phyloP scores from a whole-genome alignment of 768 basidiomycete species.

The Naganishia friedmannii region DNA sequence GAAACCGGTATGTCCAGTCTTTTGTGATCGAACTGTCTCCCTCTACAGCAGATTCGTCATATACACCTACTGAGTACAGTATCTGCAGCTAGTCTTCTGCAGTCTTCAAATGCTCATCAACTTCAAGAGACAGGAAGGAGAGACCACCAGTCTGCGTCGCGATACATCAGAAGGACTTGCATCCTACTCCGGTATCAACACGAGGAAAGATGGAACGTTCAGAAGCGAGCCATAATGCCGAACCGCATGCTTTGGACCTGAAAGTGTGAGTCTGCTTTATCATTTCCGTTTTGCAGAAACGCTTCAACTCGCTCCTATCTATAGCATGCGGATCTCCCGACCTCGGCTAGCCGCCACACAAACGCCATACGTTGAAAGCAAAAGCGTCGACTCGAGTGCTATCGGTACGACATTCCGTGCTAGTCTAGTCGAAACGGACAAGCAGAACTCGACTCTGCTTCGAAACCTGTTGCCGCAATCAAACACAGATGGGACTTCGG shows the following conservation, averaged over 20 bases:
- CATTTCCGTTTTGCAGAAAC: neutral
- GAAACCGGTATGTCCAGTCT: neutral
- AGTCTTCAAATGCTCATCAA: neutral
- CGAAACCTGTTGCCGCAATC: slow-evolving; percentile 17
- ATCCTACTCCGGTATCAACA: too few species aligned
- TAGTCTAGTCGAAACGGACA: neutral
- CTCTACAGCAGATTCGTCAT: slow-evolving; percentile 8
- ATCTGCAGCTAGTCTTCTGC: neutral
- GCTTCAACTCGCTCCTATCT: neutral
- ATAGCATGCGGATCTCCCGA: slow-evolving; percentile 22
- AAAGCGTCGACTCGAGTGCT: neutral
- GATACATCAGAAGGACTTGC: too few species aligned
- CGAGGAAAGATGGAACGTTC: slow-evolving; percentile 3
- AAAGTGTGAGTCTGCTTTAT: slow-evolving; percentile 11
- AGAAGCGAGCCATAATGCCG: neutral
- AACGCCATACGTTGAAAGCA: neutral
- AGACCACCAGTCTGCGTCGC: too few species aligned
- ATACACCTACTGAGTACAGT: neutral
- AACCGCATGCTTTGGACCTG: slow-evolving; percentile 23
- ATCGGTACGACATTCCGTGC: neutral
- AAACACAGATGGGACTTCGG: slow-evolving; percentile 45
- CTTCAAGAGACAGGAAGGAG: too few species aligned
- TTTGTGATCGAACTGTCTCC: neutral
- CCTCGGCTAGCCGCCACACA: slow-evolving; percentile 8
- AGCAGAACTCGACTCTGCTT: slow-evolving; percentile 4